Evolutionary conservation across 306 rosid genomes (phyloP).

Genomic region (Quercus robur): DNA sequence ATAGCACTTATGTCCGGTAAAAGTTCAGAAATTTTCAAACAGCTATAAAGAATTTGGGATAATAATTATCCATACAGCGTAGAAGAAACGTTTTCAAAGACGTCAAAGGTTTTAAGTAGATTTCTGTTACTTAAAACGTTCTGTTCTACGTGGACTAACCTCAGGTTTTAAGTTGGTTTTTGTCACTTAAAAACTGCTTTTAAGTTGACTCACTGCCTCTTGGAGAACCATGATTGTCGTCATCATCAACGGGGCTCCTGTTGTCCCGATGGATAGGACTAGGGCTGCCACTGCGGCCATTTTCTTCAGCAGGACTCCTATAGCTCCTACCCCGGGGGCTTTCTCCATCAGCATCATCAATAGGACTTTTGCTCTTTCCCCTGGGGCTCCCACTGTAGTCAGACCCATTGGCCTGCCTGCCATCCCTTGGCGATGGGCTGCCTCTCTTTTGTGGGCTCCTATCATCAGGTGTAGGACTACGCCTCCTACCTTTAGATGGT

Average conservation of each 20-base stretch:
- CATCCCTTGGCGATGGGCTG: slow-evolving; percentile 34
- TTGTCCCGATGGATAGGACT: slow-evolving; percentile 42
- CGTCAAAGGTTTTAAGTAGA: not conserved
- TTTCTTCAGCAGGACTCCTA: slow-evolving; percentile 33
- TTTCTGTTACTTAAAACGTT: not conserved
- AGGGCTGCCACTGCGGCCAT: slow-evolving; percentile 42
- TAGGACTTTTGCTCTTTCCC: slow-evolving; percentile 44
- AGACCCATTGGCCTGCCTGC: slow-evolving; percentile 14
- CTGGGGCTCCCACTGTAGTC: slow-evolving; percentile 37
- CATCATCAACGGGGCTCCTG: slow-evolving; percentile 45
- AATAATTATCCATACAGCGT: not conserved
- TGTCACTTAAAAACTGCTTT: not conserved
- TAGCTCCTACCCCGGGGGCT: slow-evolving; percentile 22
- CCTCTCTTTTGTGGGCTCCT: slow-evolving; percentile 40
- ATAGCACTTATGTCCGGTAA: not conserved
- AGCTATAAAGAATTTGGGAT: not conserved
- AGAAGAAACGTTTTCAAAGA: not conserved
- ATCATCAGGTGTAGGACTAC: slow-evolving; percentile 28
- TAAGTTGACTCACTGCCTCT: slow-evolving; percentile 41
- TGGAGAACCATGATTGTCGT: slow-evolving; percentile 41
- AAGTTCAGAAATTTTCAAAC: not conserved
- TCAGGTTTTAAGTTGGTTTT: slow-evolving; percentile 1
- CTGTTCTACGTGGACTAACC: slow-evolving; percentile 22
- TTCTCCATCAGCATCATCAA: slow-evolving; percentile 29
- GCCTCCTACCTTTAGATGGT: slow-evolving; percentile 45